Evolutionary conservation across 2,329 filamentous ascomycete genomes (phyloP).

Genomic region (Phoma herbarum): DNA sequence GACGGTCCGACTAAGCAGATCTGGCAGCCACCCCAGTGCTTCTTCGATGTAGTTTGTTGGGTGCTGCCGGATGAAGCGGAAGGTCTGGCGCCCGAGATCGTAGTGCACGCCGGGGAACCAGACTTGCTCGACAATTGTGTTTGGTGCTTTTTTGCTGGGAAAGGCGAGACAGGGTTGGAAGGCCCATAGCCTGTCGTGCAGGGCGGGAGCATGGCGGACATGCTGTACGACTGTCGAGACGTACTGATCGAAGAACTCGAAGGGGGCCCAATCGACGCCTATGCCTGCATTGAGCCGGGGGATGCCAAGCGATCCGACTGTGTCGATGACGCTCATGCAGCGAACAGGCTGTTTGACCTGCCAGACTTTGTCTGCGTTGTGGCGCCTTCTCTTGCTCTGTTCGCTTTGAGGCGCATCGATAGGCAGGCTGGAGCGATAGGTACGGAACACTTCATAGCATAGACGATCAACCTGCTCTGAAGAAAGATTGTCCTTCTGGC

Average conservation of each 20-base stretch:
- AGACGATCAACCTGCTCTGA: conserved; percentile 32
- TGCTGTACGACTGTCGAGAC: conserved; percentile 45
- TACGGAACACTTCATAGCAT: conserved; percentile 46
- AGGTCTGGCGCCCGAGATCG: conserved; percentile 48
- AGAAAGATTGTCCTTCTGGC: conserved; percentile 17
- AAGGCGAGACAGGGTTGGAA: conserved; percentile 47
- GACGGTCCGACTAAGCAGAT: conserved; percentile 39
- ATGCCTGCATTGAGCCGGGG: conserved; percentile 47
- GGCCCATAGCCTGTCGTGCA: conserved; percentile 48
- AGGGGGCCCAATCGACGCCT: conserved; percentile 48
- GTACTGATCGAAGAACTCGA: conserved; percentile 50
- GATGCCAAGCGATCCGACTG: conserved; percentile 48
- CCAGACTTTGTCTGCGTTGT: conserved; percentile 35
- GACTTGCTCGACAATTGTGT: conserved; percentile 34
- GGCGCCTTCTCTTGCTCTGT: conserved; percentile 31
- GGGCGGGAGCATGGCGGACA: conserved; percentile 44
- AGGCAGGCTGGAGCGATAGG: conserved; percentile 41
- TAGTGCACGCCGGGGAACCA: conserved; percentile 53
- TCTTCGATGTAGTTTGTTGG: conserved; percentile 42
- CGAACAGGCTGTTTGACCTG: conserved; percentile 43
- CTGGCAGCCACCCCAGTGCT: conserved; percentile 38
- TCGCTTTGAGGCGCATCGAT: conserved; percentile 41
- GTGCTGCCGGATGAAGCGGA: conserved; percentile 44
- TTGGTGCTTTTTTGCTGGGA: conserved; percentile 18
- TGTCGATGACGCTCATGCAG: conserved; percentile 48